Conservation (phyloP, 139 green algal genomes). For the Closterium sp. region DNA sequence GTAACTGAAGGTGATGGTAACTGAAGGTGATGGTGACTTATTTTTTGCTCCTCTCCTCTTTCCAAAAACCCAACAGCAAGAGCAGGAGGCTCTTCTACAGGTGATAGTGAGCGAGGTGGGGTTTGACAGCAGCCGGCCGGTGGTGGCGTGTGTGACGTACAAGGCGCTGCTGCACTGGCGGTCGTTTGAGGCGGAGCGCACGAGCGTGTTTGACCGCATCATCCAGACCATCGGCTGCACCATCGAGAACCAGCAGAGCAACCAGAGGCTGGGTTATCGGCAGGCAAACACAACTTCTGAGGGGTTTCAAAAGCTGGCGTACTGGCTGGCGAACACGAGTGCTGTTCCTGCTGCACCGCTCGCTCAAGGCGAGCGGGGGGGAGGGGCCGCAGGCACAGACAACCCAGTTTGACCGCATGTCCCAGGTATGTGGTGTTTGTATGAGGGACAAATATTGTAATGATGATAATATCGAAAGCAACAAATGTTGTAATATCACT, state of each 20-base stretch:
- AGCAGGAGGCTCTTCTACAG: constrained; percentile 83
- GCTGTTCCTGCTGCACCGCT: constrained; percentile 86
- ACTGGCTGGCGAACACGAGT: no score
- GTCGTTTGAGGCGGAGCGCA: constrained; percentile 87
- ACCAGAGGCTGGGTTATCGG: constrained; percentile 85
- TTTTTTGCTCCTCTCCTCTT: no score
- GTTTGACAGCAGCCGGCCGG: constrained; percentile 74
- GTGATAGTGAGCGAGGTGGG: constrained; percentile 64
- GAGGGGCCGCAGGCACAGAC: constrained; percentile 2
- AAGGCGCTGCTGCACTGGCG: constrained; percentile 83
- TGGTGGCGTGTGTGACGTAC: constrained; percentile 90
- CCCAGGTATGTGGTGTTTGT: constrained; percentile 9
- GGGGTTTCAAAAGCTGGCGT: no score
- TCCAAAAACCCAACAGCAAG: no score
- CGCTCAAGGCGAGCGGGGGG: constrained; percentile 50
- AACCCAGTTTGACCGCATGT: constrained; percentile 42
- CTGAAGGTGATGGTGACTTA: no score
- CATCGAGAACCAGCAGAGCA: constrained; percentile 72
- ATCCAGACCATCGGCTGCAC: constrained; percentile 81
- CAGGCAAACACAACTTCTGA: constrained; percentile 85
- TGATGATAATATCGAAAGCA: no score
- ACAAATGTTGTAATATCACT: constrained; percentile 72
- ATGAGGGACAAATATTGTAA: no score
- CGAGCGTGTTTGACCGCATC: constrained; percentile 91
- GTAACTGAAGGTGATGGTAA: no score